A percentile compares a stretch with the other conserved stretches of the same genome.
Conservation (phyloP, 305 asterid species). For the Fraxinus angustifolia region DNA sequence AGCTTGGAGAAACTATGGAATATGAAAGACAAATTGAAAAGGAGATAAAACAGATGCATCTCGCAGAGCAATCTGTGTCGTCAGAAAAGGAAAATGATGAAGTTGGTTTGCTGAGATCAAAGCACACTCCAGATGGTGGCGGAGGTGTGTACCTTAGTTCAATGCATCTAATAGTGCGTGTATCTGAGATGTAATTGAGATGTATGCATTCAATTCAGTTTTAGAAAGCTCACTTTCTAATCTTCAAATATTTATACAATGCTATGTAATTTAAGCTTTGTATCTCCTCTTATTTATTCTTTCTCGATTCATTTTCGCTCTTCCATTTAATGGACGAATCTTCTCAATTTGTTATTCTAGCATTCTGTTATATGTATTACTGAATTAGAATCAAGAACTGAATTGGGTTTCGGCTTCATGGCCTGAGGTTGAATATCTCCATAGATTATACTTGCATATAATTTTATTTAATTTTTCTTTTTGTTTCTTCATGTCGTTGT, state of each 20-base stretch:
- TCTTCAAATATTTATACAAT: not conserved
- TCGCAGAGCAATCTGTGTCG: slow-evolving; percentile 57
- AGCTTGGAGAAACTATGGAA: slow-evolving; percentile 94
- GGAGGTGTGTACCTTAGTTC: slow-evolving; percentile 34
- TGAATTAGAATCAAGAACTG: not conserved
- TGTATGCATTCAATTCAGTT: not conserved
- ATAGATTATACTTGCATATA: not conserved
- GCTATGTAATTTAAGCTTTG: not conserved
- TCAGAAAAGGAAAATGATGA: slow-evolving; percentile 55
- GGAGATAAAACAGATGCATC: slow-evolving; percentile 86
- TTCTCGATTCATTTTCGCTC: not conserved
- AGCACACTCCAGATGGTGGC: slow-evolving; percentile 42
- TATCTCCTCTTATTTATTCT: not conserved
- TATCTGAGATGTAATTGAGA: not conserved
- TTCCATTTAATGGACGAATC: not conserved
- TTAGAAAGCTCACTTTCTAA: not conserved
- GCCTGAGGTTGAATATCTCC: slow-evolving; percentile 1
- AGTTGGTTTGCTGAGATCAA: slow-evolving; percentile 36
- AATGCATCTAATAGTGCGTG: not conserved
- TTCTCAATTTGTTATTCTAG: not conserved
- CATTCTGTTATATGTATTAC: not conserved
- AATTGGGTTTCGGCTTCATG: not conserved
- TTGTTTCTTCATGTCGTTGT: not conserved
- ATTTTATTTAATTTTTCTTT: not conserved
- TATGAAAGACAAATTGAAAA: slow-evolving; percentile 88